These are phyloP conservation scores for Phytophthora aleatoria DNA, from an alignment of 352 stramenopile species.

Conservation along the genomic window DNA sequence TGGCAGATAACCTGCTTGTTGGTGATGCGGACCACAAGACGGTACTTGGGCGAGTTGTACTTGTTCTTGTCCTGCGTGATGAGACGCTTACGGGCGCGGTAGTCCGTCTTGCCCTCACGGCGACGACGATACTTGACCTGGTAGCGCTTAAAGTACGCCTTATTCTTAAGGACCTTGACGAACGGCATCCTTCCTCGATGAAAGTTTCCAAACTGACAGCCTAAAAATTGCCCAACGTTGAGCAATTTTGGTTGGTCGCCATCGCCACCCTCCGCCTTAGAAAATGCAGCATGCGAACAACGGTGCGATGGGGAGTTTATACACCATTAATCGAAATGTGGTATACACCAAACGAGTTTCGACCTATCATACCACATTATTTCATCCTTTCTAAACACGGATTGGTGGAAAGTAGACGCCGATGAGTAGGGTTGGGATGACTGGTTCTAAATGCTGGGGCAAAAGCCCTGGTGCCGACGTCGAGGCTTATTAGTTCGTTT, in stretches of 20 bases:
- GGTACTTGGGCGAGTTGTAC: constrained; percentile 99
- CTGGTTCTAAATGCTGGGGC: constrained; percentile 60
- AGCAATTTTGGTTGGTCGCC: constrained; percentile 24
- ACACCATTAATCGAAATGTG: neutral
- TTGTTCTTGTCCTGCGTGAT: constrained; percentile 99
- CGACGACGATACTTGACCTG: constrained; percentile 99
- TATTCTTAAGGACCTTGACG: constrained; percentile 99
- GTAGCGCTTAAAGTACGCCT: constrained; percentile 99
- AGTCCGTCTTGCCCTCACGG: constrained; percentile 99
- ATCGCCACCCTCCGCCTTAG: constrained; percentile 14
- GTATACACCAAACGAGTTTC: constrained; percentile 24
- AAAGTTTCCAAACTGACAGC: constrained; percentile 73
- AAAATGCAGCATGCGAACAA: constrained; percentile 19
- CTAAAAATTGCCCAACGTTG: constrained; percentile 32
- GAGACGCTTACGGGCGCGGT: constrained; percentile 98
- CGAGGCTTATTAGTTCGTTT: constrained; percentile 81
- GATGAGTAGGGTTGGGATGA: constrained; percentile 62
- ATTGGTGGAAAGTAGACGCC: constrained; percentile 45
- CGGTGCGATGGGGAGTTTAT: neutral
- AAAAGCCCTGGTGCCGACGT: constrained; percentile 2
- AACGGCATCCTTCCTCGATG: constrained; percentile 89
- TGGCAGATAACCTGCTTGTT: constrained; percentile 98
- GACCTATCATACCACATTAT: constrained; percentile 34
- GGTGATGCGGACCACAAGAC: constrained; percentile 95
- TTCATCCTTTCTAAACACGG: neutral